phyloP scores from a whole-genome alignment of 306 rosid genomes.

The Chamaecrista fasciculata region DNA sequence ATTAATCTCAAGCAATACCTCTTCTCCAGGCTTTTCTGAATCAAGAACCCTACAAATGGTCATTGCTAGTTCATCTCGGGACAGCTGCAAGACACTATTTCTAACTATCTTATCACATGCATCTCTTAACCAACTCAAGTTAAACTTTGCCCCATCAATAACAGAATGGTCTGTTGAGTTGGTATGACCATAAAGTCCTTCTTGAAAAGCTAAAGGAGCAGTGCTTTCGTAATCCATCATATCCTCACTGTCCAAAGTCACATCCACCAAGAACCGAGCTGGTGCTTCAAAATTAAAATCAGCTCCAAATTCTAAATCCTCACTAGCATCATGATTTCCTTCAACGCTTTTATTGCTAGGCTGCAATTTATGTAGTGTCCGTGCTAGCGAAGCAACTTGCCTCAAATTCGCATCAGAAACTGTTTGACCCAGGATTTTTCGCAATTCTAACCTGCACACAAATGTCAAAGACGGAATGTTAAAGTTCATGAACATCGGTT shows the following conservation, averaged over 20 bases:
- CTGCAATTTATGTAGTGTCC: slow-evolving; percentile 56
- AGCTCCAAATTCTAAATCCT: slow-evolving; percentile 70
- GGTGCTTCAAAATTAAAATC: slow-evolving; percentile 79
- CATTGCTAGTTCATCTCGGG: slow-evolving; percentile 85
- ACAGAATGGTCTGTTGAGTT: slow-evolving; percentile 26
- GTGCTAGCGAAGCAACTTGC: slow-evolving; percentile 67
- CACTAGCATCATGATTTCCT: slow-evolving; percentile 33
- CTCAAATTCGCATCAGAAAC: slow-evolving; percentile 61
- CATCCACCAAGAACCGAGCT: slow-evolving; percentile 76
- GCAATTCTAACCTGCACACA: slow-evolving; percentile 66
- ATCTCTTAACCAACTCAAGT: slow-evolving; percentile 75
- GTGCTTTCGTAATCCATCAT: slow-evolving; percentile 50
- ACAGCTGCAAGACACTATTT: slow-evolving; percentile 44
- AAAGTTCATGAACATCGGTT: slow-evolving; percentile 18
- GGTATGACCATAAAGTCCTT: slow-evolving; percentile 33
- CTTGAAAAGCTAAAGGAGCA: slow-evolving; percentile 44
- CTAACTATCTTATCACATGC: slow-evolving; percentile 66
- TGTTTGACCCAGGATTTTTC: slow-evolving; percentile 59
- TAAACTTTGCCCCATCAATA: slow-evolving; percentile 39
- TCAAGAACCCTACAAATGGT: slow-evolving; percentile 89
- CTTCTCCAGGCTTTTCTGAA: slow-evolving; percentile 91
- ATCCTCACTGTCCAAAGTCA: slow-evolving; percentile 65
- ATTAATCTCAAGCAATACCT: slow-evolving; percentile 50
- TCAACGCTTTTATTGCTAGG: slow-evolving; percentile 47
- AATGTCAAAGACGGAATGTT: slow-evolving; percentile 10